Conservation (phyloP, 179 eudicot species). For the Spergularia azorica region DNA sequence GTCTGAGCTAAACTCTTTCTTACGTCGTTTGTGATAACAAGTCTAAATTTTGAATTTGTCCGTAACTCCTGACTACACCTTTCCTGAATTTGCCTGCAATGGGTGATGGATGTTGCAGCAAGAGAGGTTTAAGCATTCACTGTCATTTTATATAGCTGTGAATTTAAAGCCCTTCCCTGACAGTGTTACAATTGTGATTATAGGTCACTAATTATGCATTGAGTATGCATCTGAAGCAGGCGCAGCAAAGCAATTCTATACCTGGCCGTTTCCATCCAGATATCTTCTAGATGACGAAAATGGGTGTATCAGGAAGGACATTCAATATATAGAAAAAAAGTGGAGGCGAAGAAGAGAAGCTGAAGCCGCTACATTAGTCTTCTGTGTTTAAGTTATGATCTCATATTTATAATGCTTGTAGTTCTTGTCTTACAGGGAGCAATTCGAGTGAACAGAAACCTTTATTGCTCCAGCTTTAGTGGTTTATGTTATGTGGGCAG, state of each 20-base stretch:
- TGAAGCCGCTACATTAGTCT: conserved; percentile 1
- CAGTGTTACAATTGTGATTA: background rate
- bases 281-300: conserved; percentile 36
- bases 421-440: conserved; percentile 13
- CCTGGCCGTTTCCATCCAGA: conserved; percentile 51
- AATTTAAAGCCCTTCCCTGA: background rate
- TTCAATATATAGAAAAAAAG: background rate
- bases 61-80: background rate
- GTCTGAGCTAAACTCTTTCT: conserved; percentile 29
- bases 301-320: background rate
- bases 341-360: conserved; percentile 18
- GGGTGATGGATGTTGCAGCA: background rate
- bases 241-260: conserved; percentile 48
- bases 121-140: background rate
- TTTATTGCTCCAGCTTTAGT: background rate
- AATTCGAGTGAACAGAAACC: background rate
- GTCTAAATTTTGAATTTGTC: background rate
- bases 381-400: conserved; percentile 10
- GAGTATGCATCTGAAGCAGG: conserved; percentile 53
- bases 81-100: background rate
- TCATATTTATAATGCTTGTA: background rate
- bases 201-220: conserved; percentile 60
- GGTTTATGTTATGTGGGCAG: background rate
- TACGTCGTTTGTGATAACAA: background rate
- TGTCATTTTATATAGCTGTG: background rate